phyloP scores from a whole-genome alignment of 768 basidiomycete species.

The Baorangia bicolor region DNA sequence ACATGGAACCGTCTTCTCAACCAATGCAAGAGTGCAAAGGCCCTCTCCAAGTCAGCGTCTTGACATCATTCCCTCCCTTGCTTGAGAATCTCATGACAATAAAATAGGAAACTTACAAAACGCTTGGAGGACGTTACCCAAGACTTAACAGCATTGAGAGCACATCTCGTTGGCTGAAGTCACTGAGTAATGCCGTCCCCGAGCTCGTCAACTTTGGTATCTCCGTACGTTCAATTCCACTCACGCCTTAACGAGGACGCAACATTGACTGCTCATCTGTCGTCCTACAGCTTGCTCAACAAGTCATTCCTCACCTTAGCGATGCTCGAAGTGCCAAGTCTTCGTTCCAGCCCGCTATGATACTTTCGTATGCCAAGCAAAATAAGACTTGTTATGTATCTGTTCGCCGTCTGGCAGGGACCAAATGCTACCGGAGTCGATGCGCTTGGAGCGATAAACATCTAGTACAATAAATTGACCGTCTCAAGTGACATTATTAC shows the following conservation, averaged over 20 bases:
- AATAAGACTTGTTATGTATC: no score
- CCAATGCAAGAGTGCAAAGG: conserved; percentile 78
- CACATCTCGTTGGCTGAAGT: conserved; percentile 70
- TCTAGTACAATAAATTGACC: no score
- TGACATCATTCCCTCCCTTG: background rate
- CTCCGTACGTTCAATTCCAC: conserved; percentile 55
- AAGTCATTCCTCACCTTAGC: conserved; percentile 78
- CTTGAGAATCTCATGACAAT: background rate
- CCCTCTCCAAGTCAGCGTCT: conserved; percentile 64
- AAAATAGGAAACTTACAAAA: conserved; percentile 80
- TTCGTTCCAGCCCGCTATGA: conserved; percentile 69
- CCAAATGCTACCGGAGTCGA: no score
- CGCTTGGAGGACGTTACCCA: conserved; percentile 78
- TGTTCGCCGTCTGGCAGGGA: no score
- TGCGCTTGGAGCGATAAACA: no score
- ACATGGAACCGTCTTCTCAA: conserved; percentile 52
- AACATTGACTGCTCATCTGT: background rate
- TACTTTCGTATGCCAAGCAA: conserved; percentile 71
- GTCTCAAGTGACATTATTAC: no score
- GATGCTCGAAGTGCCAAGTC: conserved; percentile 78
- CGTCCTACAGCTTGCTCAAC: conserved; percentile 75
- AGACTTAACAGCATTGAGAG: conserved; percentile 68
- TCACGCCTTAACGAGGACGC: background rate
- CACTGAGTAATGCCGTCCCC: conserved; percentile 67
- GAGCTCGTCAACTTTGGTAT: conserved; percentile 91